Evolutionary conservation across 768 basidiomycete genomes (phyloP).

Genomic region (Pleurotus sapidus): DNA sequence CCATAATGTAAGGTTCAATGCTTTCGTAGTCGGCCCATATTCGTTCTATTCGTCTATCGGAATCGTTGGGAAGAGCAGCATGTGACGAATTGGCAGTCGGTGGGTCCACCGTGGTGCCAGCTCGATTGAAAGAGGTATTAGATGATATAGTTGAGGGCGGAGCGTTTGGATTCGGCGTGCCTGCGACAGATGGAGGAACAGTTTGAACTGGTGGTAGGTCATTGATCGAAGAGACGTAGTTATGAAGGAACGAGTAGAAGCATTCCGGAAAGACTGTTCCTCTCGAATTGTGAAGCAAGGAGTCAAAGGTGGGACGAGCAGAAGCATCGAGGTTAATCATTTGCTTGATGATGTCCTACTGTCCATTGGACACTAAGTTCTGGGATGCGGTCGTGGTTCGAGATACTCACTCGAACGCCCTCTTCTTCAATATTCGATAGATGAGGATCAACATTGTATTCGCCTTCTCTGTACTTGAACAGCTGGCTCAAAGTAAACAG

Average conservation of each 20-base stretch:
- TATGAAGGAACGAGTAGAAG: conserved; percentile 94
- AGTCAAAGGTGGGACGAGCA: conserved; percentile 79
- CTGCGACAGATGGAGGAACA: conserved; percentile 28
- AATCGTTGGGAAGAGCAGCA: conserved; percentile 66
- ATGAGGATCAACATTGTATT: conserved; percentile 70
- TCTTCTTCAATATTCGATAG: conserved; percentile 77
- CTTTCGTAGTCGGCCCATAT: conserved; percentile 88
- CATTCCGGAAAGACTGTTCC: conserved; percentile 85
- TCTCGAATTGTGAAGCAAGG: conserved; percentile 68
- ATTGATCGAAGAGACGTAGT: conserved; percentile 80
- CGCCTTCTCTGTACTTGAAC: conserved; percentile 90
- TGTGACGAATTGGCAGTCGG: conserved; percentile 22
- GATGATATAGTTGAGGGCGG: conserved; percentile 31
- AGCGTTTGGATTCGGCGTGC: conserved; percentile 23
- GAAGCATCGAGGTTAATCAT: conserved; percentile 86
- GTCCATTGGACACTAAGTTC: conserved; percentile 9
- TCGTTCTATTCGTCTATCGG: conserved; percentile 81
- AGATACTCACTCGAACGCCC: conserved; percentile 69
- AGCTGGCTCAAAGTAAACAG: conserved; percentile 93
- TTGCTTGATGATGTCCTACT: conserved; percentile 78
- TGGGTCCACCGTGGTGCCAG: conserved; percentile 24
- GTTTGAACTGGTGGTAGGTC: conserved; percentile 53
- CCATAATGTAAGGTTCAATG: conserved; percentile 65
- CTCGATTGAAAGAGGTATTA: conserved; percentile 20
- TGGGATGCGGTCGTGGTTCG: not conserved